Conservation (phyloP, 345 rosid species). For the Gynandropsis gynandra region DNA sequence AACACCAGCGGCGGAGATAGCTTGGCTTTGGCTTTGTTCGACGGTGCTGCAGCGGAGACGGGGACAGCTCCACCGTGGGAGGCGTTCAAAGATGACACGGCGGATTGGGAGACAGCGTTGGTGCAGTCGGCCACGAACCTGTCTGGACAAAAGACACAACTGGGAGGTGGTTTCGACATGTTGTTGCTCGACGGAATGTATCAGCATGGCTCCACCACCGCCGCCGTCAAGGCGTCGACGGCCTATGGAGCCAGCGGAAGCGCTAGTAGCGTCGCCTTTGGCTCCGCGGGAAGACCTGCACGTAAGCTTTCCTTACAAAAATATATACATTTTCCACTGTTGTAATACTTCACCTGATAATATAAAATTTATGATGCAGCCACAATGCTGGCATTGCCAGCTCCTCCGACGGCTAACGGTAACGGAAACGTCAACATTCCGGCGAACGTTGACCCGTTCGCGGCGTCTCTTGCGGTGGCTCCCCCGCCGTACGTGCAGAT, state of each 20-base stretch:
- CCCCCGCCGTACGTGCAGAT: slow-evolving; percentile 67
- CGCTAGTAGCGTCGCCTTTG: slow-evolving; percentile 52
- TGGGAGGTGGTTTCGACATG: slow-evolving; percentile 36
- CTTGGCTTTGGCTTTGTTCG: slow-evolving; percentile 60
- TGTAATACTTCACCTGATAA: slow-evolving; percentile 2
- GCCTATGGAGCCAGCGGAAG: slow-evolving; percentile 42
- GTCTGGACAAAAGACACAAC: slow-evolving; percentile 27
- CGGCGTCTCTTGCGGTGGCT: slow-evolving; percentile 50
- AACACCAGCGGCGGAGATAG: slow-evolving; percentile 31
- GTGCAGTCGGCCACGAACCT: slow-evolving; percentile 58
- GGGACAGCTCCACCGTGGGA: slow-evolving; percentile 43
- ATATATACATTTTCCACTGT: neutral
- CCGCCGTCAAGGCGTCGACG: slow-evolving; percentile 20
- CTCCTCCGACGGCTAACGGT: slow-evolving; percentile 24
- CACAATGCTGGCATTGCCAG: slow-evolving; percentile 50
- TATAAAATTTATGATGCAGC: slow-evolving; percentile 16
- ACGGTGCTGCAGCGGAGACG: slow-evolving; percentile 27
- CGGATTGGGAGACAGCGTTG: slow-evolving; percentile 72
- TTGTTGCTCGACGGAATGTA: slow-evolving; percentile 36
- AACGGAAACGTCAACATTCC: slow-evolving; percentile 27
- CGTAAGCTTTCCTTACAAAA: slow-evolving; percentile 8
- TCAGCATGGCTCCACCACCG: slow-evolving; percentile 24
- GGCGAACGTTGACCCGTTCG: slow-evolving; percentile 47
- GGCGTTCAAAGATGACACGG: slow-evolving; percentile 48
- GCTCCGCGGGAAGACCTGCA: slow-evolving; percentile 52